Evolutionary conservation across 345 rosid genomes (phyloP), one percentile per base, ranked within the genome.

Genomic region (Populus alba): DNA sequence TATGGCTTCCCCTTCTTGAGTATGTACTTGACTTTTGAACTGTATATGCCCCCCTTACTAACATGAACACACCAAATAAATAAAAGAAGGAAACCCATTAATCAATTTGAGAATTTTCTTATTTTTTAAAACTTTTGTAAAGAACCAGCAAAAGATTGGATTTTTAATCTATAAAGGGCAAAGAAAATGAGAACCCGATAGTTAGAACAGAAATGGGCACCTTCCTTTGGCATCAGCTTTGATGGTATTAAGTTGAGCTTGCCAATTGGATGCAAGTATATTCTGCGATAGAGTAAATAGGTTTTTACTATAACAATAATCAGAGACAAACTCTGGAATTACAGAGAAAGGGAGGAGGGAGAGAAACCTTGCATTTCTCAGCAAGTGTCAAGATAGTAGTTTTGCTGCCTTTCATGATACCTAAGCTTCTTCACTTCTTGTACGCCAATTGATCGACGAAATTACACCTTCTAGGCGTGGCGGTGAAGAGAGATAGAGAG

Each of bases 181-280:
- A 31, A 18, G 7, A 49, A 6, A 43, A 55, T 16, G 45, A 68
- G 67, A 13, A 29, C 53, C 29, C 33, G 43, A 38, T 1, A n/a
- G 8, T 37, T 17, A 22, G 27, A 57, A 17, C 0, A 49, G 18
- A 77, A 38, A 76, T 73, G 45, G 73, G 51, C 57, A 94, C 98
- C 97, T 95, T 83, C 95, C 97, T 82, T 89, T 83, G 81, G 92
- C 89, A 76, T 93, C 95, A 35, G 97, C 92, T 84, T 91, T 90
- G 86, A 95, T 82, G 69, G 98, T 92, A 49, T 88, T 87, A 29
- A 95, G 90, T 39, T 81, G 79, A 43, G 92, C 95, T 85, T 87
- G 91, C 95, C 98, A 95, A 83, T 88, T 95, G 61, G 98, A 90
- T 20, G 85, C 92, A 81, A 91, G 77, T 82, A 95, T 86, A 77